A percentile compares a stretch with the other conserved stretches of the same genome.
phyloP scores from a whole-genome alignment of 139 green algal genomes.

The Chloropicon primus region DNA sequence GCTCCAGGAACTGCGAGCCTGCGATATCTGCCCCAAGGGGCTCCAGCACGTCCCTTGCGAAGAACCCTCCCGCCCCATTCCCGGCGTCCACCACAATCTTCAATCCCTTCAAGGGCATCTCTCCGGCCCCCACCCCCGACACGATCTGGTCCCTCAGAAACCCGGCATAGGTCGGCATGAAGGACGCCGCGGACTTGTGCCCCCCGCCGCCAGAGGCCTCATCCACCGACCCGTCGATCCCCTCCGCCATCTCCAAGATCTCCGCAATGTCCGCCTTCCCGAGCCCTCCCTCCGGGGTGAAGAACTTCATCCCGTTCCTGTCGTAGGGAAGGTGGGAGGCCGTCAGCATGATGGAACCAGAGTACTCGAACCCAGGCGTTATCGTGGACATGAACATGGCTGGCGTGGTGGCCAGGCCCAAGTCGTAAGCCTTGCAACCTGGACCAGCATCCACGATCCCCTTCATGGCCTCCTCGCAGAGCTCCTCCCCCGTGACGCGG shows the following conservation, averaged over 20 bases:
- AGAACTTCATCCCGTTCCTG: conserved; percentile 72
- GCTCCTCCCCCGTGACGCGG: conserved; percentile 45
- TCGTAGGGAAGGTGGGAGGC: conserved; percentile 66
- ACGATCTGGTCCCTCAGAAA: conserved; percentile 2
- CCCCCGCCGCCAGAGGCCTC: conserved; percentile 4
- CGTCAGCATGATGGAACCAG: conserved; percentile 72
- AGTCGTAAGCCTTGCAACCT: conserved; percentile 27
- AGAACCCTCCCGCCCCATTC: conserved; percentile 80
- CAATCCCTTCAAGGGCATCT: conserved; percentile 17
- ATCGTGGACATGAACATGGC: conserved; percentile 90
- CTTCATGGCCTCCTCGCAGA: conserved; percentile 11
- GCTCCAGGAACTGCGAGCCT: conserved; percentile 77
- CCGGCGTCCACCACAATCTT: conserved; percentile 55
- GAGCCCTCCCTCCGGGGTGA: conserved; percentile 45
- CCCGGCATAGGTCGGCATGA: neutral
- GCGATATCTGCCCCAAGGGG: conserved; percentile 74
- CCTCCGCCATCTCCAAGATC: conserved; percentile 40
- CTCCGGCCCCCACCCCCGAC: neutral
- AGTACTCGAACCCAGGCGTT: conserved; percentile 13
- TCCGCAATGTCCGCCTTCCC: conserved; percentile 70
- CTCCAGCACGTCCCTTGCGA: conserved; percentile 69
- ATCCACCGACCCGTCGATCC: neutral
- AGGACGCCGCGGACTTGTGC: neutral
- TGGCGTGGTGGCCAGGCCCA: conserved; percentile 79
- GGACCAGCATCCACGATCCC: conserved; percentile 34